Base-by-base conservation (phyloP, 176 grass and related monocot genomes). In the Triticum monococcum region DNA sequence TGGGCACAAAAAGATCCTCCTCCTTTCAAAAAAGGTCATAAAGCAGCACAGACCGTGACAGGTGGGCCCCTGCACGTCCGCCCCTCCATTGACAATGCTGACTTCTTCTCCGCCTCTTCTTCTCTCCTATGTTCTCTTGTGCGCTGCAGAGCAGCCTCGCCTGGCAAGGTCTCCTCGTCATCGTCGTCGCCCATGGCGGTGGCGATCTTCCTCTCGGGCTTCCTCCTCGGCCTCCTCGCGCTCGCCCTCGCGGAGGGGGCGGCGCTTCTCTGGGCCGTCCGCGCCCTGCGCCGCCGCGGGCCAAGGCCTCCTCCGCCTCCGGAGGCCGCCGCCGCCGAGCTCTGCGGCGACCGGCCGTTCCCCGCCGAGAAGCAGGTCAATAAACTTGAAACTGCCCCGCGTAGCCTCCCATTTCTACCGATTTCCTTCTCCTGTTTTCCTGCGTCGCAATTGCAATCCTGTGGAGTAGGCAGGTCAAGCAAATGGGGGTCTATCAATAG, bases 161-260 rank as follows among this genome's bases (percentile, higher is more conserved):
- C 43, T 70, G 41, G 43, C 3, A 75, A 75, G 38, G 72, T 23
- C 35, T 43, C 36, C 46, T 76, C 74, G 4, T 56, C 72, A 26
- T 77, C 46, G 46, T 77, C 46, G 25, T 76, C 60, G 28, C 64
- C 76, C 77, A 80, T 86, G 85, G 85, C 77, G 77, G 85, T 68
- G 17, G 36, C 35, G 40, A 22, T 20, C 46, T 77, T 82, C 45
- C 45, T 88, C 31, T 20, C 81, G 12, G 86, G 86, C 11, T 88
- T 88, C 72, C 61, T 88, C 62, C 17, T 88, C 45, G 86, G 86
- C 71, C 24, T 88, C 79, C 24, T 88, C 79, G 64, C 33, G 30
- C 79, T 88, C 12, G 86, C 86, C 8, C 37, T 68, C 62, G 86
- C 86, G 3, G 60, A 88, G 61, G 86, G 33, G 1, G 79, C 80